phyloP scores from a whole-genome alignment of 306 rosid genomes.

The Acacia crassicarpa region DNA sequence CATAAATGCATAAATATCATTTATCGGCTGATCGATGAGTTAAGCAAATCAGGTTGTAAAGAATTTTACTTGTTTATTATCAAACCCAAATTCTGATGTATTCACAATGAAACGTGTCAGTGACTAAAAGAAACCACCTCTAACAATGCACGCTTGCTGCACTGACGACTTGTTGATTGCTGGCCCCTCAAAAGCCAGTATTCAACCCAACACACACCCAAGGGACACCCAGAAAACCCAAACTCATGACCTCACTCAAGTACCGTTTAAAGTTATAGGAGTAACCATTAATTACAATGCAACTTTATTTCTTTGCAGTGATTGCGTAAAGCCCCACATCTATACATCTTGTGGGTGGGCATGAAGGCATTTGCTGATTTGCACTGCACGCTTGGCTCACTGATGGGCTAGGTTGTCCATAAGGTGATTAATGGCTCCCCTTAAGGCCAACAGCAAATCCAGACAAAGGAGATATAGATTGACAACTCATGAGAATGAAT shows the following conservation, averaged over 20 bases:
- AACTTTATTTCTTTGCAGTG: neutral
- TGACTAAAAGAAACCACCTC: neutral
- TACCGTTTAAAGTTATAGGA: neutral
- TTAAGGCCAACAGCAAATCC: neutral
- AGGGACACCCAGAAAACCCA: neutral
- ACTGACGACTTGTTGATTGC: neutral
- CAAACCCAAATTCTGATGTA: neutral
- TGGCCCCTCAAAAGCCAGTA: neutral
- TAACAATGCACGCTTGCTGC: neutral
- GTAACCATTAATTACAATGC: neutral
- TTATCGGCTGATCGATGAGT: neutral
- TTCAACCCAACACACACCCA: neutral
- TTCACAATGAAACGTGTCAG: neutral
- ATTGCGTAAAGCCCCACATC: neutral
- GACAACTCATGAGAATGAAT: neutral
- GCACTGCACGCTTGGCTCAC: neutral
- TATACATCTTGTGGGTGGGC: neutral
- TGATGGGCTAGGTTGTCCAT: neutral
- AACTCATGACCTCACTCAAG: neutral
- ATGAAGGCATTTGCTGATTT: neutral
- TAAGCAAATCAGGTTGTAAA: neutral
- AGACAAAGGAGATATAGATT: neutral
- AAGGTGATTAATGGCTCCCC: neutral
- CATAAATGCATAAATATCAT: neutral
- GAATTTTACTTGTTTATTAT: neutral